A percentile compares a stretch with the other conserved stretches of the same genome.
Conservation (phyloP, 2,329 filamentous ascomycete genomes). For the Colletotrichum sp. region DNA sequence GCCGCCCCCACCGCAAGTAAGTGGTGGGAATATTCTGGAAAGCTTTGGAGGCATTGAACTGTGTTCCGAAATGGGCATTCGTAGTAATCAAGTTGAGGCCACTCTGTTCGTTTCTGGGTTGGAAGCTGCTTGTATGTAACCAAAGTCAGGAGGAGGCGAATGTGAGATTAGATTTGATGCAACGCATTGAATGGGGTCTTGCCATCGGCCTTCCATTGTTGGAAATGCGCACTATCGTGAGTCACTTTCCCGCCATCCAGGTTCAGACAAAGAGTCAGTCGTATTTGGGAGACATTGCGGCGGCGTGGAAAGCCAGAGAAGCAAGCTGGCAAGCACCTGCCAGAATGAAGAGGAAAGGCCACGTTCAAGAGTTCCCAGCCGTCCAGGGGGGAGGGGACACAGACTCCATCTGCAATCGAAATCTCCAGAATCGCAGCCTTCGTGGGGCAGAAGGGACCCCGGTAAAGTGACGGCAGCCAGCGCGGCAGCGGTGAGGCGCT, state of each 20-base stretch:
- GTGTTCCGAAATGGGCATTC: not conserved
- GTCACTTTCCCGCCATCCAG: not conserved
- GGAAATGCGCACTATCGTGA: not conserved
- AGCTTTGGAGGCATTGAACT: not conserved
- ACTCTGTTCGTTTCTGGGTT: constrained; percentile 9
- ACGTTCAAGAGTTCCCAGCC: not conserved
- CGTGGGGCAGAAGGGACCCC: constrained; percentile 1
- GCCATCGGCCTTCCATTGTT: not conserved
- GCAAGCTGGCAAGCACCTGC: not conserved
- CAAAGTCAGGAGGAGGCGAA: not conserved
- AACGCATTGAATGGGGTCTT: not conserved
- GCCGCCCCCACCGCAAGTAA: not conserved
- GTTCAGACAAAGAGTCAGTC: not conserved
- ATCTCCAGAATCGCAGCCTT: constrained; percentile 20
- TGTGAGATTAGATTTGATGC: not conserved
- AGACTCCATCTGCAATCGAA: constrained; percentile 9
- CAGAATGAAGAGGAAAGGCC: not conserved
- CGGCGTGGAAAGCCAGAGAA: not conserved
- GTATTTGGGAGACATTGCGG: not conserved
- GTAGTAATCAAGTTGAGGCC: not conserved
- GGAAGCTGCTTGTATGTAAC: not conserved
- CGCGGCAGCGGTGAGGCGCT: constrained; percentile 17
- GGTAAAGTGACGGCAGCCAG: not conserved
- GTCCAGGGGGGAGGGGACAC: not conserved
- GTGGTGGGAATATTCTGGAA: constrained; percentile 22